Percentiles rank a stretch among this genome's conserved stretches.
These are phyloP conservation scores for Fusarium napiforme DNA, from an alignment of 2,329 filamentous ascomycete species.

Conservation along the genomic window DNA sequence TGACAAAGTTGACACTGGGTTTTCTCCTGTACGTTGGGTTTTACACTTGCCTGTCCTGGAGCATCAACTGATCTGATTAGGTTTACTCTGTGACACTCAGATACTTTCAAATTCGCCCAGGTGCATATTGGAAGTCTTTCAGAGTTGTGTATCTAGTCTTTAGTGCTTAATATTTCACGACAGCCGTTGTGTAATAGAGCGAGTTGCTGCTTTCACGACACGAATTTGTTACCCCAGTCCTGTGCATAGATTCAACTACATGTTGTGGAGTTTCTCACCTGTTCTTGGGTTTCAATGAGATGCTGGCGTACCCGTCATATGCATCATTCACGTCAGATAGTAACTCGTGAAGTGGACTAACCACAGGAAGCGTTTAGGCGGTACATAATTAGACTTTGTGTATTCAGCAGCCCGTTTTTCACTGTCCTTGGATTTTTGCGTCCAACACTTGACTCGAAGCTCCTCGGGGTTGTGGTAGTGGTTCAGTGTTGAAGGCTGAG, in stretches of 20 bases:
- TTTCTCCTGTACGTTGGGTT: background rate
- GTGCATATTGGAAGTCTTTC: background rate
- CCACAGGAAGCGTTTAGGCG: background rate
- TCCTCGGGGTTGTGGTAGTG: background rate
- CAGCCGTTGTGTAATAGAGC: background rate
- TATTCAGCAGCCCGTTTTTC: background rate
- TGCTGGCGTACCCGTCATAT: background rate
- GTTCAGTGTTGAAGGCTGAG: background rate
- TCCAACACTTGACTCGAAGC: background rate
- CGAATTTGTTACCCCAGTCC: background rate
- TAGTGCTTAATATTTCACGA: background rate
- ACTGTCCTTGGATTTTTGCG: background rate
- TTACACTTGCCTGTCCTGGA: background rate
- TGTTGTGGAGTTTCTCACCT: background rate
- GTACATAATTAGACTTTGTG: background rate
- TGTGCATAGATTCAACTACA: background rate
- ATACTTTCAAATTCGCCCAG: background rate
- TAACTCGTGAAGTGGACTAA: background rate
- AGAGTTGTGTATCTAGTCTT: background rate
- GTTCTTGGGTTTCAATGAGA: background rate
- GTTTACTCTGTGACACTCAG: background rate
- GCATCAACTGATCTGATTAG: background rate
- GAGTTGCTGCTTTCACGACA: background rate
- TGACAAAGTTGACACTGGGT: background rate
- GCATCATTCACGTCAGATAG: background rate